Evolutionary conservation across 257 asterid species (phyloP), one percentile per base, ranked within the genome.

Genomic region (Paulownia fortunei): DNA sequence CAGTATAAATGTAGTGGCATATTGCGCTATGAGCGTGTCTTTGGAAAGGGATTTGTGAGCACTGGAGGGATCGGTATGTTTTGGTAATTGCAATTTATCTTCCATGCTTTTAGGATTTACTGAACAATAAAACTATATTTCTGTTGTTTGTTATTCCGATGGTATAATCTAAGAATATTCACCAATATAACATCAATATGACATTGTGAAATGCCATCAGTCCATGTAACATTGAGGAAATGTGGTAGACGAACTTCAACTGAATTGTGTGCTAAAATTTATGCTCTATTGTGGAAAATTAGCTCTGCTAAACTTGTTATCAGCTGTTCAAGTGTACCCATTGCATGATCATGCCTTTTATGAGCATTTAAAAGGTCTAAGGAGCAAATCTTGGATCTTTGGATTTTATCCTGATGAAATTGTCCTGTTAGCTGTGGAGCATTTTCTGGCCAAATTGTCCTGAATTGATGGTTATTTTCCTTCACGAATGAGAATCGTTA

Each of bases 1-100:
- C 99, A 96, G 69, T 96, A 96, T 62, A 96, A 87, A 74, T 89
- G 89, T 26, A 96, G 88, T 82, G 93, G 98, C 79, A 96, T 96
- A 80, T 76, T 92, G 79, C 96, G 98, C 1, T 96, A 93, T 59
- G 97, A 96, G 79, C 97, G 97, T 8, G 97, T 96, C 75, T 96
- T 96, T 84, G 99, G 99, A 66, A 83, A 77, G 56, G 99, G 99
- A 73, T 96, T 42, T 87, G 99, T 96, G 64, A 93, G 98, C 94
- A 96, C 99, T 0, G 99, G 99, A 80, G 99, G 99, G 68, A 74
- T 89, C 68, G 99, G 99, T 96, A 87, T 16, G 79, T 80, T 54
- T 74, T 18, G 15, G 59, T 30, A n/a, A 24, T 72, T 23, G n/a
- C 27, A 41, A 4, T 49, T 69, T 62, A 3, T 47, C 71, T 51